A percentile compares a stretch with the other conserved stretches of the same genome.
Evolutionary conservation across 2,329 filamentous ascomycete species (phyloP).

Genomic region (Berkeleyomyces rouxiae): DNA sequence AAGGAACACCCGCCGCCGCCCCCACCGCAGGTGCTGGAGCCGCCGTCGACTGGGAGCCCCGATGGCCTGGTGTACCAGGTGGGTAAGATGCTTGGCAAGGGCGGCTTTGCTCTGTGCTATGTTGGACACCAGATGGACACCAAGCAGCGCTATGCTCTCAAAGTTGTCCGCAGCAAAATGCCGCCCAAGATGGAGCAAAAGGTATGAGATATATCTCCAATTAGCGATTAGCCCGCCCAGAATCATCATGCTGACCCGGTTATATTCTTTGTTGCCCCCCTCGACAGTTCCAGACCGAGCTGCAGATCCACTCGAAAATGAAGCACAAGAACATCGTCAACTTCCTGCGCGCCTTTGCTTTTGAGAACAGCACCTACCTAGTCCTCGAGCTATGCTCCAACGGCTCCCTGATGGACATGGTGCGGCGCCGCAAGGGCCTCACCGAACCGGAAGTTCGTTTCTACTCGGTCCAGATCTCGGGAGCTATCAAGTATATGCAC

Average conservation of each 20-base stretch:
- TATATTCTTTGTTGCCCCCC: not conserved
- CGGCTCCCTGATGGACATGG: conserved; percentile 93
- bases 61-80: conserved; percentile 58
- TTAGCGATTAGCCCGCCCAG: not conserved
- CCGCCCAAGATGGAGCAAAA: conserved; percentile 71
- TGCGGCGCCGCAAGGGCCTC: conserved; percentile 76
- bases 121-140: conserved; percentile 50
- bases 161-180: conserved; percentile 74
- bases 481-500: conserved; percentile 96
- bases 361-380: conserved; percentile 76
- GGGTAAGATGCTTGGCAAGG: conserved; percentile 59
- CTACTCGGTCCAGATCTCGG: conserved; percentile 86
- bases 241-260: conserved; percentile 14
- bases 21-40: conserved; percentile 42
- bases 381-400: conserved; percentile 90
- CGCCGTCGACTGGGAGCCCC: conserved; percentile 49
- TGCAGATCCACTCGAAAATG: conserved; percentile 98
- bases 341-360: conserved; percentile 87
- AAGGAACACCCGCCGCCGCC: conserved; percentile 51
- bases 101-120: conserved; percentile 71
- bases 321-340: conserved; percentile 89
- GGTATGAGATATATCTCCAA: conserved; percentile 29
- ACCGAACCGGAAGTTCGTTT: conserved; percentile 89
- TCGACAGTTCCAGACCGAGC: conserved; percentile 56
- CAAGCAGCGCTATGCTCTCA: conserved; percentile 55